Evolutionary conservation across 257 asterid species (phyloP), one percentile per base, ranked within the genome.

Genomic region (Nicotiana paniculata): DNA sequence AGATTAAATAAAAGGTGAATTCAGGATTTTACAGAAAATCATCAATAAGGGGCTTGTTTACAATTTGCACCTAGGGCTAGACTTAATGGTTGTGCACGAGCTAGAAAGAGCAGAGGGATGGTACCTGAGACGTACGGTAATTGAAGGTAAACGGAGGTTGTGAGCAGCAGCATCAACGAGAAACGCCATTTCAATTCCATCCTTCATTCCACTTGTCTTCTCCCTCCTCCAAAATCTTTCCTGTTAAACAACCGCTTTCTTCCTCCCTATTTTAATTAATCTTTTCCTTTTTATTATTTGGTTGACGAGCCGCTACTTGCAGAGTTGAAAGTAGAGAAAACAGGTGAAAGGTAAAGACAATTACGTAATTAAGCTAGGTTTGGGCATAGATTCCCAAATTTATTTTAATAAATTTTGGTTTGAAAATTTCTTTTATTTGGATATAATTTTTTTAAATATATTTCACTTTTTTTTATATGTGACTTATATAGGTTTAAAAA

Each of bases 51-150:
- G 58, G 58, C 4, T 53, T 15, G 12, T 43, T 43, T 43, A 43
- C 51, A 43, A 43, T 53, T 53, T 53, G 57, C 57, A 53, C 17
- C 17, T 13, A 53, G 58, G 58, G 58, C 58, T 53, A 53, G 58
- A 53, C 18, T 43, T 43, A 43, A 43, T 8, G 51, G 51, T 43
- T 43, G 51, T 9, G 51, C 51, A 43, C 11, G 51, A 43, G 58
- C 58, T 53, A 53, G 18, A 53, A 53, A 53, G 18, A 53, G 18
- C 6, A 13, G 51, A 53, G 58, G 78, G 12, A 70, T 61, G 61
- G 87, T 26, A 84, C 84, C 65, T 35, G 72, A 61, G 81, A 62
- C 74, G 63, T 64, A 70, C 0, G 65, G 77, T 43, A 81, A n/a
- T 6, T 64, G 82, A 46, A 81, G 62, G 51, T 51, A n/a, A 65